A percentile compares a stretch with the other conserved stretches of the same genome.
Evolutionary conservation across 805 yeast species (phyloP).

Genomic region (Candida parachauliodes): DNA sequence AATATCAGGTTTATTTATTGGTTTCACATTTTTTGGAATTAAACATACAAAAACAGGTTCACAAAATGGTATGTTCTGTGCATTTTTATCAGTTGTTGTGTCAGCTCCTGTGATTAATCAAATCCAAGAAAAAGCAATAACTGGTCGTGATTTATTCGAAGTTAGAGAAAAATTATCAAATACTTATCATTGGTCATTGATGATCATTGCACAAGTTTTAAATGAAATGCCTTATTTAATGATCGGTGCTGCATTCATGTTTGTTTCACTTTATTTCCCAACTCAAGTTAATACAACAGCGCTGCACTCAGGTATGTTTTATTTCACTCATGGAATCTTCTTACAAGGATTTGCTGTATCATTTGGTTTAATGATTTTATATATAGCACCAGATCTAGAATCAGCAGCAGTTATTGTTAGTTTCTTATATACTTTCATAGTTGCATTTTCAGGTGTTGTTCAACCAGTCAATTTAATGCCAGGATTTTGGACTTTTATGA

Average conservation of each 20-base stretch:
- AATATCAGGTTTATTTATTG: conserved; percentile 41
- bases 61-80: conserved; percentile 56
- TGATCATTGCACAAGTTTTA: conserved; percentile 50
- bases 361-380: conserved; percentile 40
- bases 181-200: conserved; percentile 67
- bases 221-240: conserved; percentile 59
- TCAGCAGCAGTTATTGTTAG: conserved; percentile 61
- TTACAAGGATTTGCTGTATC: conserved; percentile 30
- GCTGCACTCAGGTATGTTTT: conserved; percentile 36
- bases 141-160: conserved; percentile 60
- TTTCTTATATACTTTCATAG: conserved; percentile 52
- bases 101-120: conserved; percentile 61
- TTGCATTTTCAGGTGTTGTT: conserved; percentile 68
- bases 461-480: conserved; percentile 61
- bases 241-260: conserved; percentile 24
- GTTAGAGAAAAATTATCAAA: conserved; percentile 69
- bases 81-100: conserved; percentile 55
- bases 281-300: conserved; percentile 42
- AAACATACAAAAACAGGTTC: conserved; percentile 44
- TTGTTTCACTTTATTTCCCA: conserved; percentile 49
- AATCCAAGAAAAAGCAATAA: conserved; percentile 56
- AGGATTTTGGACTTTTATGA: conserved; percentile 83
- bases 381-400: conserved; percentile 61
- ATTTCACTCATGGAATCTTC: conserved; percentile 24
- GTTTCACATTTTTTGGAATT: conserved; percentile 18